These are phyloP conservation scores for Vitis rupestris DNA, from an alignment of 164 flowering plant genomes.

Conservation along the genomic window DNA sequence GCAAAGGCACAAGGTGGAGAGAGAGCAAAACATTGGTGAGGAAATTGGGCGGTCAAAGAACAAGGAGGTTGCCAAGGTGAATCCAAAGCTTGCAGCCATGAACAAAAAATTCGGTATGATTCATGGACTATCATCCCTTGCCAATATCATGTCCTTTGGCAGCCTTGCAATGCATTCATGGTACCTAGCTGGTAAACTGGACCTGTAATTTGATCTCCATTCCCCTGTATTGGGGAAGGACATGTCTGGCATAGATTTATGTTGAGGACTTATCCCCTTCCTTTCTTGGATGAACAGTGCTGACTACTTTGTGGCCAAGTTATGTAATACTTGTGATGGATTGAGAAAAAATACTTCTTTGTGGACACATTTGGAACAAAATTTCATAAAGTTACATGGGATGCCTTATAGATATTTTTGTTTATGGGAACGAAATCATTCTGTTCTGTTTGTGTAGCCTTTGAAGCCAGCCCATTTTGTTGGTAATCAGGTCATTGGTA, in stretches of 20 bases:
- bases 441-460: too few species aligned
- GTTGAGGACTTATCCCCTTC: not conserved
- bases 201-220: slow-evolving; percentile 38
- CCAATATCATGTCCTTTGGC: slow-evolving; percentile 86
- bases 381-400: too few species aligned
- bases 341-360: not conserved
- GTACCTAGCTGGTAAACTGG: slow-evolving; percentile 86
- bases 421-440: too few species aligned
- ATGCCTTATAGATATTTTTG: too few species aligned
- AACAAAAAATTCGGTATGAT: slow-evolving; percentile 99
- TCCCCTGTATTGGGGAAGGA: not conserved
- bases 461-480: too few species aligned
- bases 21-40: slow-evolving; percentile 82
- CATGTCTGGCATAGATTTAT: not conserved
- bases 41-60: slow-evolving; percentile 96
- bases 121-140: slow-evolving; percentile 92
- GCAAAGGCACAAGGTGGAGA: slow-evolving; percentile 95
- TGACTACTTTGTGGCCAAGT: not conserved
- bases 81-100: slow-evolving; percentile 90
- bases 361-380: not conserved
- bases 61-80: slow-evolving; percentile 67
- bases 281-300: not conserved
- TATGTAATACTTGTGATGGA: not conserved
- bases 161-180: slow-evolving; percentile 96
- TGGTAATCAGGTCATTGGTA: too few species aligned